phyloP scores from a whole-genome alignment of 1,284 basidiomycete genomes.

The Marasmius tenuissimus region DNA sequence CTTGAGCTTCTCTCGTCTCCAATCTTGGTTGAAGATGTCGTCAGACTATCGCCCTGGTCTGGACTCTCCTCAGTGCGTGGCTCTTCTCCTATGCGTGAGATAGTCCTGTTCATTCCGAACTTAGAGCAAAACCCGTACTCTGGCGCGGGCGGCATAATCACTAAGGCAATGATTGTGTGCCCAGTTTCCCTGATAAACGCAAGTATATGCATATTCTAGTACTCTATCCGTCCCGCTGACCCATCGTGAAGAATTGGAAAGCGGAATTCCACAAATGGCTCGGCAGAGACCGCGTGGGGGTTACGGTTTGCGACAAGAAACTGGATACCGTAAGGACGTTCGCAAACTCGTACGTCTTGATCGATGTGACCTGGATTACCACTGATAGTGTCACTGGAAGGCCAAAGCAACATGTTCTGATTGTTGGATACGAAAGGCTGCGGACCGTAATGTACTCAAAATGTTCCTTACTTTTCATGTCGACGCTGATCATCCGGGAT shows the following conservation, averaged over 20 bases:
- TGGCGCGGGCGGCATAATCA: conserved; percentile 56
- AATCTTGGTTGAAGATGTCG: neutral
- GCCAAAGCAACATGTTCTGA: conserved; percentile 79
- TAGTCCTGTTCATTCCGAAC: neutral
- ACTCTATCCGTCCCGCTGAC: conserved; percentile 1
- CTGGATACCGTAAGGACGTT: conserved; percentile 74
- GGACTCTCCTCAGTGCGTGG: conserved; percentile 81
- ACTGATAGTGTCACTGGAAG: conserved; percentile 33
- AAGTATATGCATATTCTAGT: conserved; percentile 19
- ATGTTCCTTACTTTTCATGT: conserved; percentile 18
- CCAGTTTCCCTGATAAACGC: conserved; percentile 91
- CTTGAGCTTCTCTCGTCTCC: conserved; percentile 1
- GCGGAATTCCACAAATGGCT: conserved; percentile 96
- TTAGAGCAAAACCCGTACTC: conserved; percentile 85
- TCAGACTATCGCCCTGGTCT: conserved; percentile 84
- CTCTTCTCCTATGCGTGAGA: neutral
- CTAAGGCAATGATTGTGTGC: conserved; percentile 90
- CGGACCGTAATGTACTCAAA: conserved; percentile 73
- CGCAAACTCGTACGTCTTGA: conserved; percentile 60
- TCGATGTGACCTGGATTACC: conserved; percentile 8
- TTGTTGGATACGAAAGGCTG: conserved; percentile 95
- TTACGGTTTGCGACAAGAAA: conserved; percentile 82
- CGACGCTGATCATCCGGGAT: conserved; percentile 3
- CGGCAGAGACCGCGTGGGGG: conserved; percentile 77
- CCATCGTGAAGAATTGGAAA: conserved; percentile 80